Conservation (phyloP, 2,329 filamentous ascomycete genomes). For the Aspergillus fijiensis region DNA sequence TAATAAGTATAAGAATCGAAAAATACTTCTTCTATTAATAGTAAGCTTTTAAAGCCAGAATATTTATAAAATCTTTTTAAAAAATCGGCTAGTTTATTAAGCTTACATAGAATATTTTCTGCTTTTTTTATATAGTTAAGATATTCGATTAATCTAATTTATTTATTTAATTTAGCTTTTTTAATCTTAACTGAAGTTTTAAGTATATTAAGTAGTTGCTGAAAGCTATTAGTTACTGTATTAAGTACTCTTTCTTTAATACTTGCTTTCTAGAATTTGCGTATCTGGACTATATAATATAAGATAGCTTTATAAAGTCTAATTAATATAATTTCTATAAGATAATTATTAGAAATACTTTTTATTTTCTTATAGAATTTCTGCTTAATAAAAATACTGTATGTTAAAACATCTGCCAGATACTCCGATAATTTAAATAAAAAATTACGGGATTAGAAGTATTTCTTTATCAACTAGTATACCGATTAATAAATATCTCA, state of each 20-base stretch:
- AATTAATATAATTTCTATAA: slow-evolving; percentile 6
- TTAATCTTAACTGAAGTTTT: neutral
- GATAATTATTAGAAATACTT: neutral
- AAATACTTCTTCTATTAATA: too few relatives aligned
- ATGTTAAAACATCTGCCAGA: slow-evolving; percentile 13
- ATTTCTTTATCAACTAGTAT: slow-evolving; percentile 17
- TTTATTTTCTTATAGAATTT: slow-evolving; percentile 10
- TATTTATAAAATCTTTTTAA: too few relatives aligned
- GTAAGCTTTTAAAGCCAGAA: too few relatives aligned
- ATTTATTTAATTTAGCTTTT: neutral
- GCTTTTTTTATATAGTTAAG: too few relatives aligned
- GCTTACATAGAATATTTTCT: too few relatives aligned
- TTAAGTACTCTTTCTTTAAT: neutral
- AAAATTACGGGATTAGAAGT: slow-evolving; percentile 7
- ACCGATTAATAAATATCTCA: neutral
- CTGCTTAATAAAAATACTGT: slow-evolving; percentile 15
- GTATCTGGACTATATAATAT: slow-evolving; percentile 20
- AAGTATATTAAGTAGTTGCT: neutral
- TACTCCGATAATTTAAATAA: slow-evolving; percentile 19
- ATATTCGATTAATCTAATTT: neutral
- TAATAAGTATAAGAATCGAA: too few relatives aligned
- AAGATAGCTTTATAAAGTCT: slow-evolving; percentile 17
- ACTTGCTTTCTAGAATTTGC: neutral
- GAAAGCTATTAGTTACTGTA: neutral
- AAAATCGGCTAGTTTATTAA: too few relatives aligned